Evolutionary conservation across 2,329 filamentous ascomycete genomes (phyloP).

Genomic region (Dothideomycetes sp.): DNA sequence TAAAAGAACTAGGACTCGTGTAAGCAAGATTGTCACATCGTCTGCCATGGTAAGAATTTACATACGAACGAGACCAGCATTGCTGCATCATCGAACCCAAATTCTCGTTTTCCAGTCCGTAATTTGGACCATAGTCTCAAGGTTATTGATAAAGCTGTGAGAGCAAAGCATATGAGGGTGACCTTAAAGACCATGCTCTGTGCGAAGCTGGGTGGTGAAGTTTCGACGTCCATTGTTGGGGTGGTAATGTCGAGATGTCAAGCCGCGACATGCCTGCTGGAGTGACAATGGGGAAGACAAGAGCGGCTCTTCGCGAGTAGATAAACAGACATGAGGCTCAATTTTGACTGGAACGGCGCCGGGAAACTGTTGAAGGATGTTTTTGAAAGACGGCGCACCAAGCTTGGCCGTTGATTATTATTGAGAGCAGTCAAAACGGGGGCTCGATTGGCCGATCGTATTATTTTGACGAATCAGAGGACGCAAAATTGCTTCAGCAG

Average conservation of each 20-base stretch:
- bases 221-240: not conserved
- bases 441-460: too few species aligned
- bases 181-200: not conserved
- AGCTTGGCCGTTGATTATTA: too few species aligned
- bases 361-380: too few species aligned
- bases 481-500: too few species aligned
- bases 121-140: not conserved
- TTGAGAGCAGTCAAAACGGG: too few species aligned
- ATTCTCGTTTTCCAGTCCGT: not conserved
- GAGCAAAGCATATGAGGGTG: not conserved
- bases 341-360: not conserved
- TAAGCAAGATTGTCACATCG: not conserved
- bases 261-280: too few species aligned
- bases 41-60: too few species aligned
- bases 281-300: too few species aligned
- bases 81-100: not conserved
- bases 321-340: not conserved
- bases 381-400: too few species aligned
- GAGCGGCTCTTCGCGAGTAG: not conserved
- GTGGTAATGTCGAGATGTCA: too few species aligned
- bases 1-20: constrained; percentile 1
- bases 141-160: not conserved
- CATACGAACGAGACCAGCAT: constrained; percentile 5
- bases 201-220: not conserved
- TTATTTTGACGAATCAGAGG: too few species aligned